These are phyloP conservation scores for Camillea tinctor DNA, from an alignment of 2,329 filamentous ascomycete species.

Conservation along the genomic window DNA sequence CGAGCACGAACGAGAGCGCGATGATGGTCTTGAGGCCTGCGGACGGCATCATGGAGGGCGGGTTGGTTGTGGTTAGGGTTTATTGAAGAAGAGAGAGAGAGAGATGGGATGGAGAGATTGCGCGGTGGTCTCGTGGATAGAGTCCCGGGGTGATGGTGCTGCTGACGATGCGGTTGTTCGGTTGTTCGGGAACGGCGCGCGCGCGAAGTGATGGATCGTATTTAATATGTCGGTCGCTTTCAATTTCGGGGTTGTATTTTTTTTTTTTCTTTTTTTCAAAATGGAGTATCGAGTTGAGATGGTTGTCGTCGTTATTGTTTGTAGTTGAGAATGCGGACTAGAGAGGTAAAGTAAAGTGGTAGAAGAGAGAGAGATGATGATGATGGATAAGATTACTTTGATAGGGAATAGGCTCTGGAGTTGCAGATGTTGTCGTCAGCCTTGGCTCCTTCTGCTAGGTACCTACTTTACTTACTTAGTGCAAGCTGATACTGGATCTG, in stretches of 20 bases:
- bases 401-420: background rate
- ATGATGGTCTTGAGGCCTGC: slow-evolving; percentile 99
- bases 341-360: too few species aligned
- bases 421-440: slow-evolving; percentile 1
- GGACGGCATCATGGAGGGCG: slow-evolving; percentile 55
- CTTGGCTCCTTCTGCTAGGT: slow-evolving; percentile 1
- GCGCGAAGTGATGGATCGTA: background rate
- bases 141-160: background rate
- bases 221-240: too few species aligned
- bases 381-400: background rate
- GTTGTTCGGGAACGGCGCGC: background rate
- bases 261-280: too few species aligned
- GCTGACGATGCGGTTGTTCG: too few species aligned
- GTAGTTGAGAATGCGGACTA: too few species aligned
- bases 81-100: background rate
- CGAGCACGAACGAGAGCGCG: slow-evolving; percentile 96
- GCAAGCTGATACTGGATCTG: background rate
- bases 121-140: too few species aligned
- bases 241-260: too few species aligned
- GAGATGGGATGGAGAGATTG: background rate
- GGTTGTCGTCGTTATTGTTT: too few species aligned
- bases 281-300: too few species aligned
- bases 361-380: background rate
- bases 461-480: background rate
- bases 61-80: too few species aligned